A percentile compares a stretch with the other conserved stretches of the same genome.
phyloP scores from a whole-genome alignment of 176 grass and related monocot genomes.

The Alopecurus myosuroides region DNA sequence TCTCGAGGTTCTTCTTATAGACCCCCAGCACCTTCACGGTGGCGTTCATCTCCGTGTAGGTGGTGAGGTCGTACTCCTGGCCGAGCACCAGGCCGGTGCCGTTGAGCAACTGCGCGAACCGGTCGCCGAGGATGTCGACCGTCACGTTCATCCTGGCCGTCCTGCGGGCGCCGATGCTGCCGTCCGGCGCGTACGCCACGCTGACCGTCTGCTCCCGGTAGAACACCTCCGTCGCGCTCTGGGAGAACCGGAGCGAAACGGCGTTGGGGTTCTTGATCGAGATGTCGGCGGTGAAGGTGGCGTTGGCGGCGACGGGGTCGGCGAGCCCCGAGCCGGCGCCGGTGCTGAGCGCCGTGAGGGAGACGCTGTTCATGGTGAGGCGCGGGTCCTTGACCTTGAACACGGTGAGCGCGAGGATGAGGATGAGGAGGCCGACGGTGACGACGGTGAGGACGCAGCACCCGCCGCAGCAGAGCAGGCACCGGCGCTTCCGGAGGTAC shows the following conservation, averaged over 20 bases:
- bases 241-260: slow-evolving; percentile 55
- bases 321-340: background rate
- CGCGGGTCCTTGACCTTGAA: slow-evolving; percentile 73
- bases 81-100: slow-evolving; percentile 27
- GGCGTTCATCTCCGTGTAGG: slow-evolving; percentile 50
- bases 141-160: slow-evolving; percentile 52
- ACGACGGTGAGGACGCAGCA: slow-evolving; percentile 40
- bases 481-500: slow-evolving; percentile 37
- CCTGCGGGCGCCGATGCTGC: slow-evolving; percentile 31
- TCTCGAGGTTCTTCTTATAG: slow-evolving; percentile 53
- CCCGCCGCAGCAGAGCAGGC: slow-evolving; percentile 53
- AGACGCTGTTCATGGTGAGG: slow-evolving; percentile 53
- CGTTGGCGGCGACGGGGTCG: slow-evolving; percentile 40
- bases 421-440: slow-evolving; percentile 43
- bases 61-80: slow-evolving; percentile 43
- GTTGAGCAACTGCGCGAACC: slow-evolving; percentile 29
- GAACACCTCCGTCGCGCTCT: slow-evolving; percentile 45
- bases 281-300: slow-evolving; percentile 60
- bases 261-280: slow-evolving; percentile 77
- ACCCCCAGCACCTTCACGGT: slow-evolving; percentile 51
- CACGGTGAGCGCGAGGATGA: slow-evolving; percentile 60
- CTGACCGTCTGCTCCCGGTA: slow-evolving; percentile 35
- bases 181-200: slow-evolving; percentile 51
- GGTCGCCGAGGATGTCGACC: slow-evolving; percentile 54
- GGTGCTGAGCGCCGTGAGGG: slow-evolving; percentile 29